A percentile compares a stretch with the other conserved stretches of the same genome.
phyloP scores from a whole-genome alignment of 2,329 filamentous ascomycete species.

The Fusarium mangiferae region DNA sequence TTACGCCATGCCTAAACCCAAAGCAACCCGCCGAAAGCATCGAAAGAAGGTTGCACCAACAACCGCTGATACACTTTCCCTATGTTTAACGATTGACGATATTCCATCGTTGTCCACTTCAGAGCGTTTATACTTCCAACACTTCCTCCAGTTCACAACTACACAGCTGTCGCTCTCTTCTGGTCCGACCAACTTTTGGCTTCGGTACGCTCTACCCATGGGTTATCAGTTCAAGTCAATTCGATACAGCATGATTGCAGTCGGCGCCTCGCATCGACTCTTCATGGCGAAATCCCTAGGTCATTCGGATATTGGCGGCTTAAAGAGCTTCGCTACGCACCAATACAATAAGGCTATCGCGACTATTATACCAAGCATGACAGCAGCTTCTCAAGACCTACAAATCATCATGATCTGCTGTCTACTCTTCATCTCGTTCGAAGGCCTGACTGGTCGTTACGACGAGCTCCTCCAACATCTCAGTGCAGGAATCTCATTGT shows the following conservation, averaged over 20 bases:
- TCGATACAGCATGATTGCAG: not conserved
- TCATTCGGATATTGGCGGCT: not conserved
- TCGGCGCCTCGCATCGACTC: not conserved
- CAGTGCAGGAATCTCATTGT: not conserved
- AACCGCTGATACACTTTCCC: not conserved
- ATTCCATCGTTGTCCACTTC: not conserved
- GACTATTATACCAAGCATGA: not conserved
- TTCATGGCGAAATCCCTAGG: not conserved
- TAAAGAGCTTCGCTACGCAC: not conserved
- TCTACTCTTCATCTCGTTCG: not conserved
- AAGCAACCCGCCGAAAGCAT: not conserved
- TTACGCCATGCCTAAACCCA: not conserved
- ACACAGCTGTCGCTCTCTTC: not conserved
- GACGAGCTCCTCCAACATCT: not conserved
- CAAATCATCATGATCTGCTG: not conserved
- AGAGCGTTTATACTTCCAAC: not conserved
- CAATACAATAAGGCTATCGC: conserved; percentile 1
- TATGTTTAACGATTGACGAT: not conserved
- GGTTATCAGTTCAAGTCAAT: not conserved
- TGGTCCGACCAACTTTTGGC: not conserved
- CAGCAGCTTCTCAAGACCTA: not conserved
- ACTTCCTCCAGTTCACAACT: not conserved
- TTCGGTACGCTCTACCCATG: not conserved
- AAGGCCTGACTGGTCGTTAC: not conserved
- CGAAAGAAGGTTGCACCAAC: not conserved